Conservation (phyloP, 768 basidiomycete species). For the Pisolithus albus region DNA sequence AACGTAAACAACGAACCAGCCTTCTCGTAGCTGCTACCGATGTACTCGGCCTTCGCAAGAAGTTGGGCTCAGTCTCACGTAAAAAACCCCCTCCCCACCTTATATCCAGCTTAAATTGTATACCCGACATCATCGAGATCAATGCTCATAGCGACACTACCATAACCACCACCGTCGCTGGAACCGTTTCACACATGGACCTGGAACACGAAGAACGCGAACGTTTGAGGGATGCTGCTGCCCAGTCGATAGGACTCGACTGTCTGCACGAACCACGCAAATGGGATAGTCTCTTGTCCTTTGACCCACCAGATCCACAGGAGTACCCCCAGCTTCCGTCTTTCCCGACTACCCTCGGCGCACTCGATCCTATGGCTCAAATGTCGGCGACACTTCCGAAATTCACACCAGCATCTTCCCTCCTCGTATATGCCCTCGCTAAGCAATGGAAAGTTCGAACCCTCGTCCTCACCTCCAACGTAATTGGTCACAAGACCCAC, state of each 20-base stretch:
- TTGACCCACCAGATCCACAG: constrained; percentile 17
- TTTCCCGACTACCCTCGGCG: constrained; percentile 53
- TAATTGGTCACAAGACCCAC: constrained; percentile 36
- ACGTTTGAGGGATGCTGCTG: constrained; percentile 68
- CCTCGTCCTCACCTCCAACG: constrained; percentile 49
- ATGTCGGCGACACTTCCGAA: constrained; percentile 54
- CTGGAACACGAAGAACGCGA: constrained; percentile 68
- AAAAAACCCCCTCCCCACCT: constrained; percentile 30
- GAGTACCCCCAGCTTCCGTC: constrained; percentile 31
- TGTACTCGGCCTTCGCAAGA: constrained; percentile 38
- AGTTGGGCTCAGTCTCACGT: constrained; percentile 35
- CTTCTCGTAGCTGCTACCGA: constrained; percentile 50
- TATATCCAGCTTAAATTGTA: constrained; percentile 31
- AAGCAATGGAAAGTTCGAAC: constrained; percentile 67
- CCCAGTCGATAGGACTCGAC: constrained; percentile 66
- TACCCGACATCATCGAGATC: constrained; percentile 73
- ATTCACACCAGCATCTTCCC: constrained; percentile 58
- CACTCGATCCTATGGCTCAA: constrained; percentile 47
- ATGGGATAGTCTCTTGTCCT: constrained; percentile 7
- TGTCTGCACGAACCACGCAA: constrained; percentile 35
- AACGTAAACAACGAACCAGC: constrained; percentile 36
- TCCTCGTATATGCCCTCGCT: constrained; percentile 66
- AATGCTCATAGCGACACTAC: constrained; percentile 32
- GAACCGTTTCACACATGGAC: constrained; percentile 29
- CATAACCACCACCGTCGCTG: constrained; percentile 15